Evolutionary conservation across 2,329 filamentous ascomycete species (phyloP).

Genomic region (Colletotrichum graminicola): DNA sequence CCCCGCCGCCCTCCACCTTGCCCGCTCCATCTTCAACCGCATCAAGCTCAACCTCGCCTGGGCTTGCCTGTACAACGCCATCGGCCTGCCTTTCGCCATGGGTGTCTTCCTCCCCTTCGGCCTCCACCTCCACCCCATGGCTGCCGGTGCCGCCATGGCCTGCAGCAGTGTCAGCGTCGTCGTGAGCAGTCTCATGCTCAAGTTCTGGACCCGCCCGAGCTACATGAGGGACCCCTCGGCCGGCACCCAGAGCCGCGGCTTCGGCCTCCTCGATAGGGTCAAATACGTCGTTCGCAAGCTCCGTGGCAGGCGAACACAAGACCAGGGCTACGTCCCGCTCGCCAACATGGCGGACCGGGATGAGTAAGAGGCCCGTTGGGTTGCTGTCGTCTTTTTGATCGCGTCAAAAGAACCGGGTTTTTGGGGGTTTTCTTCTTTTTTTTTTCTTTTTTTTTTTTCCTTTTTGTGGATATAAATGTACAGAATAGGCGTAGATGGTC

Average conservation of each 20-base stretch:
- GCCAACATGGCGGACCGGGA: slow-evolving; percentile 60
- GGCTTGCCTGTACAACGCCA: slow-evolving; percentile 92
- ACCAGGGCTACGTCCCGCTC: slow-evolving; percentile 72
- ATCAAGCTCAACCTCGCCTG: slow-evolving; percentile 95
- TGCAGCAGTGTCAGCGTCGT: slow-evolving; percentile 92
- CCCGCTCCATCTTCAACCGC: slow-evolving; percentile 85
- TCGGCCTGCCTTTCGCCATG: slow-evolving; percentile 97
- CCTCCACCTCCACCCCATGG: slow-evolving; percentile 90
- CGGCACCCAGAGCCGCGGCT: slow-evolving; percentile 66
- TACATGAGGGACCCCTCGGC: slow-evolving; percentile 85
- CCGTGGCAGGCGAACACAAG: slow-evolving; percentile 55
- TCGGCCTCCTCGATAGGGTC: slow-evolving; percentile 57
- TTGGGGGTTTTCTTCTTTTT: background rate
- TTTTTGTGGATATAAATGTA: slow-evolving; percentile 17
- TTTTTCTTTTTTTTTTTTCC: background rate
- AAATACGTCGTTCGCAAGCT: slow-evolving; percentile 56
- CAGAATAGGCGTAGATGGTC: background rate
- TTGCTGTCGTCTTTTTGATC: background rate
- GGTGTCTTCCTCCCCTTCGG: slow-evolving; percentile 93
- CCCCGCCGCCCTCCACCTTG: slow-evolving; percentile 85
- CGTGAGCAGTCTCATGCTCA: slow-evolving; percentile 83
- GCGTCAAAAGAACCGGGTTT: background rate
- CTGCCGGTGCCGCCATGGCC: slow-evolving; percentile 94
- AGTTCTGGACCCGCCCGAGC: slow-evolving; percentile 83
- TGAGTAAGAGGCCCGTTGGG: slow-evolving; percentile 8